phyloP scores from a whole-genome alignment of 345 rosid genomes.

The Bruguiera parviflora region DNA sequence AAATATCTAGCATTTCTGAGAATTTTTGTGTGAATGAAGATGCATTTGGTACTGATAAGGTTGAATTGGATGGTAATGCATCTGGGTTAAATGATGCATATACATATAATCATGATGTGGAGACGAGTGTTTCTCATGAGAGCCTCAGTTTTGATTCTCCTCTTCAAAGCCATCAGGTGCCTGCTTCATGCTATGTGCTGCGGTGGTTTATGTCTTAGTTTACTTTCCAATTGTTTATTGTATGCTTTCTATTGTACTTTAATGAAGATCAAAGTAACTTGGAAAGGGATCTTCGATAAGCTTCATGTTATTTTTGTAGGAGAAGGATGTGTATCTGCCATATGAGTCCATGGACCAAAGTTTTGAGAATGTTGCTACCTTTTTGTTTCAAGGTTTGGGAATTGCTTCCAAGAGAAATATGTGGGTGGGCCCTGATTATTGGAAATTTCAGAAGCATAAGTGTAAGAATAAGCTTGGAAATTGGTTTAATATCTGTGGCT shows the following conservation, averaged over 20 bases:
- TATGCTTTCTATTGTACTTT: too few species aligned
- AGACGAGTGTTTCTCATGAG: conserved; percentile 42
- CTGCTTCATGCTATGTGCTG: too few species aligned
- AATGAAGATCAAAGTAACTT: too few species aligned
- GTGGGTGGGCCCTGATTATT: conserved; percentile 99
- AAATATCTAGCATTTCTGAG: conserved; percentile 45
- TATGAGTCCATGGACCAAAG: conserved; percentile 33
- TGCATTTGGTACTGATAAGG: conserved; percentile 31
- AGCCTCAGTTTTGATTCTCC: too few species aligned
- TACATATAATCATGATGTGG: conserved; percentile 54
- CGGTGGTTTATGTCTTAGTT: conserved; percentile 44
- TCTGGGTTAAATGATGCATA: conserved; percentile 44
- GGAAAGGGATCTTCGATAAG: too few species aligned
- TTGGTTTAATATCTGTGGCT: too few species aligned
- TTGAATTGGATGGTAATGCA: conserved; percentile 44
- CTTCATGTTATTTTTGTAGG: too few species aligned
- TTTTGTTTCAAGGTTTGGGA: conserved; percentile 65
- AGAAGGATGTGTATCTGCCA: too few species aligned
- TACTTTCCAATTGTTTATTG: not conserved
- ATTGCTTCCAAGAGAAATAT: conserved; percentile 67
- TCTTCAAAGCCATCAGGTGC: too few species aligned
- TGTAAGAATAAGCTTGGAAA: conserved; percentile 28
- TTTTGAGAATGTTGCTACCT: conserved; percentile 57
- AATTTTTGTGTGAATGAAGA: conserved; percentile 32
- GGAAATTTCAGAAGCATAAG: conserved; percentile 81